Base-by-base conservation (phyloP, 1,284 basidiomycete genomes). In the Earliella scabrosa region DNA sequence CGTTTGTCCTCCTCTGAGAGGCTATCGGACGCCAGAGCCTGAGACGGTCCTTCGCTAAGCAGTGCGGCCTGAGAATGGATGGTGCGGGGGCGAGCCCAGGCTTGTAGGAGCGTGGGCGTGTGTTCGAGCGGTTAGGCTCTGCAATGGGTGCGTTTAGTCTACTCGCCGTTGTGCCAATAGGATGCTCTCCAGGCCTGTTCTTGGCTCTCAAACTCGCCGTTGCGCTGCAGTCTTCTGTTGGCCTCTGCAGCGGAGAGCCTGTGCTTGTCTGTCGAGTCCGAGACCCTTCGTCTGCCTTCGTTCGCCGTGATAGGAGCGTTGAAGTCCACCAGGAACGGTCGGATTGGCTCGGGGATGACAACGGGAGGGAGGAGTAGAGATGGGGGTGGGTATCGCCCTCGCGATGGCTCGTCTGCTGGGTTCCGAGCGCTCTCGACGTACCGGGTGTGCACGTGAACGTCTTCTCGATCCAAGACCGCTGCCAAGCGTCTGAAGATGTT, bases 391-490 rank as follows among this genome's bases (percentile, higher is more conserved):
- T 10, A 34, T 10, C 34, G 7, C 4, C 78, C 75, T 9, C 73
- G 29, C 0, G 75, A 82, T 0, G 77, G 75, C 1, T 9, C 43
- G 38, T 81, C 75, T 2, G 79, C 75, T 8, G 76, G 77, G 63
- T 80, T 80, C 8, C n/a, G 2, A 0, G 55, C 58, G 34, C 66
- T 70, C 11, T 47, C 27, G 40, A 72, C 61, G 50, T 74, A 74
- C 23, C 23, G 3, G 1, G 61, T 38, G 52, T 63, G 47, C n/a
- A 65, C 14, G 0, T 11, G 13, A 31, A 29, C 39, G 0, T 44
- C 0, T 0, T 5, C 2, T 6, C 32, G 11, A 4, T 50, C 54
- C 13, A 65, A 39, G 32, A 54, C 0, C 0, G 47, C 1, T 4
- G 59, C 62, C 1, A 75, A n/a, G 0, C 63, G 51, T 13, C 56